phyloP scores from a whole-genome alignment of 2,329 filamentous ascomycete species.

The Capronia americana region DNA sequence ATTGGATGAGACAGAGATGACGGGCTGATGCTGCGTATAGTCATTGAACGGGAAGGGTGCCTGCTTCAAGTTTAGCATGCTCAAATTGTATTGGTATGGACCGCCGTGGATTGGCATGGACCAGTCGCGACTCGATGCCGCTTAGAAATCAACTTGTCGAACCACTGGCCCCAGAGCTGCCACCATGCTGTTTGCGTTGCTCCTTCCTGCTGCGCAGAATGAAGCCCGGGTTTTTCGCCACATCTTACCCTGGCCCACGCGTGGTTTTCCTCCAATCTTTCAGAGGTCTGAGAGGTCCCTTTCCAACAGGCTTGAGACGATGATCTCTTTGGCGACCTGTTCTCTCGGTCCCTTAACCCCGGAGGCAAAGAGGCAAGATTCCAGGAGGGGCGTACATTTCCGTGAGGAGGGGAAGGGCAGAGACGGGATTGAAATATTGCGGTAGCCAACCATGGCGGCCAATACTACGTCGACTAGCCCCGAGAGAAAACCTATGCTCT shows the following conservation, averaged over 20 bases:
- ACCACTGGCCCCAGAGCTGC: slow-evolving; percentile 6
- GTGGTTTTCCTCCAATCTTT: slow-evolving; percentile 22
- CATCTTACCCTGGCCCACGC: slow-evolving; percentile 21
- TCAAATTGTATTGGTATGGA: slow-evolving; percentile 30
- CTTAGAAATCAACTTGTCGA: slow-evolving; percentile 36
- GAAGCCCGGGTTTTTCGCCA: slow-evolving; percentile 15
- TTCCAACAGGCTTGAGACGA: neutral
- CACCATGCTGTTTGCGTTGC: slow-evolving; percentile 1
- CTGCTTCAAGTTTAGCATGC: slow-evolving; percentile 23
- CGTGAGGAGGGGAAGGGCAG: neutral
- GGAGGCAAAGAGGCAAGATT: slow-evolving; percentile 19
- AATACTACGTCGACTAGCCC: neutral
- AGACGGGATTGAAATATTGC: neutral
- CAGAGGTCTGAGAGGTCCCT: neutral
- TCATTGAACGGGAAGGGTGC: slow-evolving; percentile 26
- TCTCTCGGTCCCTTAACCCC: neutral
- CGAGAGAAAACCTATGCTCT: neutral
- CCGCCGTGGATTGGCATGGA: slow-evolving; percentile 31
- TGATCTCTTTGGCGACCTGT: neutral
- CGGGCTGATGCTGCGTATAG: slow-evolving; percentile 16
- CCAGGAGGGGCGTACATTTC: slow-evolving; percentile 13
- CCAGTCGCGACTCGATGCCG: slow-evolving; percentile 31
- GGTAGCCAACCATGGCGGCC: neutral
- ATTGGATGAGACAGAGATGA: slow-evolving; percentile 23
- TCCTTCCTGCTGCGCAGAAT: neutral